Base-by-base conservation (phyloP, 768 basidiomycete species). In the Mycena kentingensis region DNA sequence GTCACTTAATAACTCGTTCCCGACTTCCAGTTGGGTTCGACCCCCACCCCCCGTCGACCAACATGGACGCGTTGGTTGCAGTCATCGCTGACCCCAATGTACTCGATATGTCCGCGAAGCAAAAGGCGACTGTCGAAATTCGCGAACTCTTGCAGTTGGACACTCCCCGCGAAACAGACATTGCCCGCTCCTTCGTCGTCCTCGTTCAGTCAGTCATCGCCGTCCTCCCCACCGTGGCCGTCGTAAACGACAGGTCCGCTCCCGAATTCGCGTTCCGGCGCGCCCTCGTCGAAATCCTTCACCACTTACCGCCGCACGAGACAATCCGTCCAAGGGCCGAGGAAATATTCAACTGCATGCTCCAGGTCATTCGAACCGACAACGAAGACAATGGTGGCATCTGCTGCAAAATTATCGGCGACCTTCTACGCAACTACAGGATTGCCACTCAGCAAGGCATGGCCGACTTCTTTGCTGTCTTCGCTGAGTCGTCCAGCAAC, bases 341-440 rank as follows among this genome's bases (percentile, higher is more conserved):
- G 13, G 66, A 78, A 2, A 80, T 98, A 38, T 88, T 90, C 67
- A 77, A 77, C 49, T 85, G 92, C 46, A 85, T 97, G 84, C 77
- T 98, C 31, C 79, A 91, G 56, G 76, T 93, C 46, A 77, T 98
- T 26, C 85, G 88, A 22, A 75, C 82, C 59, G 97, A 99, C 73
- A 98, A 97, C 66, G 97, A 99, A 71, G 97, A 99, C 67, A 95
- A 94, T 64, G 97, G 91, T 2, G 79, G 88, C 27, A 79, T 85
- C 2, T 89, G 88, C 49, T 92, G 94, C 79, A 98, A 98, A 72
- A 88, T 86, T 50, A 78, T 97, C 63, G 87, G 93, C 52, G 96
- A 99, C 71, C 77, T 94, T 19, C 82, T 90, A 63, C 84, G 96
- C 43, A 82, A 79, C 45, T 90, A 88, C 66, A 82, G 88, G 62